Base-by-base conservation (phyloP, 208 protist species). In the Leishmania amazonensis region DNA sequence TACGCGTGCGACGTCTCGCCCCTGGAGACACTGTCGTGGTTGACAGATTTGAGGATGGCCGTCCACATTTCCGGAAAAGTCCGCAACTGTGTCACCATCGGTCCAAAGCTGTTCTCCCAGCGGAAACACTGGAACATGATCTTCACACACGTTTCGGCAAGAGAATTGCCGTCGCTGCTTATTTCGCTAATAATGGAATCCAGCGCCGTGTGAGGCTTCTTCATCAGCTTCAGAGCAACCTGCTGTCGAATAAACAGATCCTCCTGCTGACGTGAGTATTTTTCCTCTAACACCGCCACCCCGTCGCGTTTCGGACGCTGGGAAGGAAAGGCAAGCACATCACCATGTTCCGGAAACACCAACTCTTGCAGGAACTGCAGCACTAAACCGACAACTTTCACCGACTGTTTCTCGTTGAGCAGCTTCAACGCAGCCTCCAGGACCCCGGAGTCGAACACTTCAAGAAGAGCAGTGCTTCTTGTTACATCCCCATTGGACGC, bases 21-120 rank as follows among this genome's bases (percentile, higher is more conserved):
- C 62, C 88, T 84, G 42, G 60, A 81, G 13, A 92, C 88, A 51
- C 76, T 75, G 13, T 81, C 80, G 53, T 95, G 86, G 28, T 87
- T 89, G 38, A 96, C 91, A 35, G 88, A 93, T 62, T 89, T 84
- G 35, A 97, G 90, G n/a, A 97, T 83, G 19, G 90, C 78, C 21
- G 81, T 57, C 95, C 95, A 97, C 84, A 97, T 87, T 51, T 86
- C 72, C 1, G 95, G 87, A 87, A 97, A 97, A 11, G 86, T 78
- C 38, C 84, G 89, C 72, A 93, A 65, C 82, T 97, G 93, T 13
- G 87, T 89, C 65, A 97, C 81, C n/a, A 86, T 87, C n/a, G 90
- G 74, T 28, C 91, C 95, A 88, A 97, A 97, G 70, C 86, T 91
- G 81, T 86, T 91, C 85, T 95, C 92, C 92, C 93, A 97, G 21